Percentiles rank a stretch among this genome's conserved stretches.
Evolutionary conservation across 2,329 filamentous ascomycete species (phyloP).

Genomic region (Hypoxylon sp.): DNA sequence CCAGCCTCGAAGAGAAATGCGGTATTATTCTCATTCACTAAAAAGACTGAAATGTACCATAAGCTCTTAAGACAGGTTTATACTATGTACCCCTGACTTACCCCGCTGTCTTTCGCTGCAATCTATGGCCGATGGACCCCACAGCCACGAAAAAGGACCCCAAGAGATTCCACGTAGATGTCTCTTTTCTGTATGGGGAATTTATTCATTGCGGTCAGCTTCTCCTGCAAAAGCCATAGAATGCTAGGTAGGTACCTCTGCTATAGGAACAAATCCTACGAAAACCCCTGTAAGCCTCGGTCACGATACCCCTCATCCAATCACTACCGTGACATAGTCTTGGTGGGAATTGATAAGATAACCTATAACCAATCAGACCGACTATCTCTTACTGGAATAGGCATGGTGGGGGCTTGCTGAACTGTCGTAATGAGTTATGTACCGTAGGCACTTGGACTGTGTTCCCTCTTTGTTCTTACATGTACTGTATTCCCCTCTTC

Average conservation of each 20-base stretch:
- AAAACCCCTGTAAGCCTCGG: conserved; percentile 9
- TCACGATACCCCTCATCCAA: conserved; percentile 26
- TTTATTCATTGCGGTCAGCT: conserved; percentile 13
- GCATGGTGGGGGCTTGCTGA: conserved; percentile 22
- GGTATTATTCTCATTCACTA: conserved; percentile 25
- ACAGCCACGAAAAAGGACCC: conserved; percentile 8
- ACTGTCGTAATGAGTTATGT: conserved; percentile 22
- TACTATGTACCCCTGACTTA: conserved; percentile 17
- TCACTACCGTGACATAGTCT: conserved; percentile 9
- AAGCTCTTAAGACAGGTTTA: background rate
- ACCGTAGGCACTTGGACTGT: conserved; percentile 8
- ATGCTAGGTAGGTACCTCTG: too few species aligned
- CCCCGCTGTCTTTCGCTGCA: conserved; percentile 20
- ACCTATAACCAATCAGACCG: conserved; percentile 18
- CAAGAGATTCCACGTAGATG: conserved; percentile 2
- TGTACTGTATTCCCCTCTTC: conserved; percentile 2
- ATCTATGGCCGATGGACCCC: conserved; percentile 29
- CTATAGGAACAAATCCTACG: conserved; percentile 8
- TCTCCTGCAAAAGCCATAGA: too few species aligned
- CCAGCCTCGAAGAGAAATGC: conserved; percentile 18
- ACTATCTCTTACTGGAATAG: conserved; percentile 4
- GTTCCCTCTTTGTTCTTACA: conserved; percentile 8
- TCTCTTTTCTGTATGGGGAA: background rate
- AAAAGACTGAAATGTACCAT: background rate
- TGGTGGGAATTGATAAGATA: conserved; percentile 26